A percentile compares a stretch with the other conserved stretches of the same genome.
phyloP scores from a whole-genome alignment of 176 grass and related monocot species.

The Rhynchospora pubera region DNA sequence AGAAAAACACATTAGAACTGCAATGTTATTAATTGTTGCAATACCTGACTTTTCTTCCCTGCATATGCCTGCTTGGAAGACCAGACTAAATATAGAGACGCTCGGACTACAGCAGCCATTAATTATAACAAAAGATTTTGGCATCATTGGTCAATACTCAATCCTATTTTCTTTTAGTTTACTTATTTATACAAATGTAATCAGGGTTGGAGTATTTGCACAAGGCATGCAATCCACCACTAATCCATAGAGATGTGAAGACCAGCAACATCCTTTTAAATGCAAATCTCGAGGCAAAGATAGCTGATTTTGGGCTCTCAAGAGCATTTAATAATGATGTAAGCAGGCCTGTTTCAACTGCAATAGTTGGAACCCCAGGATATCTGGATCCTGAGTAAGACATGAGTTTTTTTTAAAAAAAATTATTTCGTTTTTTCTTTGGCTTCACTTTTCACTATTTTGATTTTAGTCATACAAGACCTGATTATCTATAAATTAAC shows the following conservation, averaged over 20 bases:
- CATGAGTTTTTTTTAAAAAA: too few species aligned
- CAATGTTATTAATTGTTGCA: too few species aligned
- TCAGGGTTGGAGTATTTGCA: slow-evolving; percentile 51
- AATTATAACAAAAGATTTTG: background rate
- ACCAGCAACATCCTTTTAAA: slow-evolving; percentile 42
- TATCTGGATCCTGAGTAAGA: slow-evolving; percentile 53
- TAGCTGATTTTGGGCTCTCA: slow-evolving; percentile 51
- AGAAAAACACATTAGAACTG: too few species aligned
- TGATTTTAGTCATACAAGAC: background rate
- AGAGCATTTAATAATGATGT: slow-evolving; percentile 30
- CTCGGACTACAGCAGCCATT: background rate
- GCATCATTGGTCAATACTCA: background rate
- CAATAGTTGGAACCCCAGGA: slow-evolving; percentile 29
- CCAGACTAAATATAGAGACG: background rate
- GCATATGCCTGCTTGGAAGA: background rate
- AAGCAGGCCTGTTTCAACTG: slow-evolving; percentile 19
- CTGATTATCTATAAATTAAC: background rate
- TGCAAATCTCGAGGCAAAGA: slow-evolving; percentile 32
- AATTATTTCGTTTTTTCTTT: background rate
- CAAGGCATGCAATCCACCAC: slow-evolving; percentile 21
- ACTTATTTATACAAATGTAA: background rate
- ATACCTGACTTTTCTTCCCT: too few species aligned
- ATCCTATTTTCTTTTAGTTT: background rate
- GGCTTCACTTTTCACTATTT: background rate
- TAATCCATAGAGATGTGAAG: slow-evolving; percentile 51